These are phyloP conservation scores for Salvia splendens DNA, from an alignment of 257 asterid species.

Conservation along the genomic window DNA sequence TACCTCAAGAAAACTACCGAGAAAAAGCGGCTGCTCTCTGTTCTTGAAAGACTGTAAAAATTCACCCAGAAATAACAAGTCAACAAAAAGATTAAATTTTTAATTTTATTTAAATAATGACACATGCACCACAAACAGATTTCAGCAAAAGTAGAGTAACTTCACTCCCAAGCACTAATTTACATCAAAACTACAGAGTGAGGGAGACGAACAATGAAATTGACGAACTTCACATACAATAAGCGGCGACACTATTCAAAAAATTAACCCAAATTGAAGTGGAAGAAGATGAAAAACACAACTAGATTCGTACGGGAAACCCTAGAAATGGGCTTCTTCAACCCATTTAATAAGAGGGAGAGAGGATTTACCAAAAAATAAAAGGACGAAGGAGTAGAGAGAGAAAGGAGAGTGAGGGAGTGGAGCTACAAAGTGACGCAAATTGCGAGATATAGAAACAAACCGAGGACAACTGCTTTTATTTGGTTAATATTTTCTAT, in stretches of 20 bases:
- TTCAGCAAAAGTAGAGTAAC: constrained; percentile 3
- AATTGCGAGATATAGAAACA: neutral
- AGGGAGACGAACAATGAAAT: neutral
- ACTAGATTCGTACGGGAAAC: constrained; percentile 29
- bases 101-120: neutral
- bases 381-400: constrained; percentile 11
- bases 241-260: neutral
- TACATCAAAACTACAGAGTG: neutral
- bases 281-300: neutral
- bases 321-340: constrained; percentile 31
- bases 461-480: neutral
- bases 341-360: constrained; percentile 22
- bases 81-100: neutral
- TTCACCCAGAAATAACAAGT: neutral
- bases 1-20: constrained; percentile 28
- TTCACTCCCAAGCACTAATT: constrained; percentile 10
- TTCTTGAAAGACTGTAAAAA: constrained; percentile 26
- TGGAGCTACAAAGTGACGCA: constrained; percentile 24
- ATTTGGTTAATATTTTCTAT: neutral
- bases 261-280: neutral
- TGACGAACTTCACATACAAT: neutral
- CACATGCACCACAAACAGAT: neutral
- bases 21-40: constrained; percentile 3
- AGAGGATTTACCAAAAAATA: neutral
- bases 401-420: constrained; percentile 24